These are phyloP conservation scores for Suillus weaverae DNA, from an alignment of 768 basidiomycete species.

Conservation along the genomic window DNA sequence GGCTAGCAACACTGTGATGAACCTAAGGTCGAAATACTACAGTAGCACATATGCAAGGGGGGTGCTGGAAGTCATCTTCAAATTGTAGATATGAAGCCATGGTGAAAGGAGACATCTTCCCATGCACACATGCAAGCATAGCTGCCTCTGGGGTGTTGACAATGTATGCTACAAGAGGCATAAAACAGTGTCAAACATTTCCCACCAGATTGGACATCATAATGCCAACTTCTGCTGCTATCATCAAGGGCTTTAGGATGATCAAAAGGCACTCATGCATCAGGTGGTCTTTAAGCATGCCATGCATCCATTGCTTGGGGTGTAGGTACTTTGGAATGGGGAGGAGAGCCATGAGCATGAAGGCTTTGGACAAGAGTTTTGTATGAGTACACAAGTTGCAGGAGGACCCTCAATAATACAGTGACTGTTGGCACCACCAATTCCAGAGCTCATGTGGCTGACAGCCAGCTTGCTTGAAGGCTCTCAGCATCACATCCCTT, in stretches of 20 bases:
- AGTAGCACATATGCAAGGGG: constrained; percentile 13
- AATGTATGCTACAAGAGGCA: constrained; percentile 30
- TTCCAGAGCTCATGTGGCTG: too few relatives aligned
- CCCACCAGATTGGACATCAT: constrained; percentile 26
- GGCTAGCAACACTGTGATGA: too few relatives aligned
- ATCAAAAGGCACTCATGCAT: constrained; percentile 19
- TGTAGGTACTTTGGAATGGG: constrained; percentile 29
- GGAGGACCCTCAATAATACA: too few relatives aligned
- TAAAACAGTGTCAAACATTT: constrained; percentile 8
- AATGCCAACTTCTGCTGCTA: constrained; percentile 14
- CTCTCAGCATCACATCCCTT: too few relatives aligned
- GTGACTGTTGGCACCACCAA: too few relatives aligned
- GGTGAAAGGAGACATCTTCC: constrained; percentile 30
- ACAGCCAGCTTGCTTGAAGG: too few relatives aligned
- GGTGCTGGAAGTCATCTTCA: constrained; percentile 31
- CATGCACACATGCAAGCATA: constrained; percentile 7
- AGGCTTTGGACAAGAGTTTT: constrained; percentile 29
- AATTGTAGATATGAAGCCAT: constrained; percentile 29
- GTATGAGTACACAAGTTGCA: constrained; percentile 25
- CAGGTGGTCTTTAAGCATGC: constrained; percentile 16
- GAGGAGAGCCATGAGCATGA: constrained; percentile 25
- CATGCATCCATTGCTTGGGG: constrained; percentile 17
- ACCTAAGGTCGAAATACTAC: too few relatives aligned
- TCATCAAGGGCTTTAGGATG: constrained; percentile 17
- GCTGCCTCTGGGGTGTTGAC: constrained; percentile 11